Conservation (phyloP, 73 alveolate genomes). For the Paramecium sexaurelia region DNA sequence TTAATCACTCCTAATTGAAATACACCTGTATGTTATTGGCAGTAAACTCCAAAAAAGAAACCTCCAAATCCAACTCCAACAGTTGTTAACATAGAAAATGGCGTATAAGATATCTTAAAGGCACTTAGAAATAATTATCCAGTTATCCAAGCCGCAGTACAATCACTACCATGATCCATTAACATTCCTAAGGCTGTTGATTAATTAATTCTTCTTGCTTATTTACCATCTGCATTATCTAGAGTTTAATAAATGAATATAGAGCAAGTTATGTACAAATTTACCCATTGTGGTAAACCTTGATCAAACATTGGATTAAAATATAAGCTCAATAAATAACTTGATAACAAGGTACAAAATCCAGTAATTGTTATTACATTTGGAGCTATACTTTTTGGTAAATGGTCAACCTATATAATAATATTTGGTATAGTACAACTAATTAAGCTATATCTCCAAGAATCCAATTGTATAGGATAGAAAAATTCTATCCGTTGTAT, state of each 20-base stretch:
- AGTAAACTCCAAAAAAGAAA: slow-evolving; percentile 60
- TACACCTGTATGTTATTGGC: slow-evolving; percentile 53
- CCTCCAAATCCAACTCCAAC: slow-evolving; percentile 9
- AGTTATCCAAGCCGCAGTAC: slow-evolving; percentile 70
- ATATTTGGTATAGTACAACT: not conserved
- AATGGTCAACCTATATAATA: slow-evolving; percentile 17
- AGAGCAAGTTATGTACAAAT: not conserved
- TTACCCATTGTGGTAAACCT: slow-evolving; percentile 62
- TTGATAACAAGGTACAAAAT: not conserved
- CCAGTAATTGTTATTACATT: slow-evolving; percentile 56
- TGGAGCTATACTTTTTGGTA: slow-evolving; percentile 56
- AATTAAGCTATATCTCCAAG: slow-evolving; percentile 43
- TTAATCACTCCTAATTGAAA: slow-evolving; percentile 52
- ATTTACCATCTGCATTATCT: slow-evolving; percentile 79
- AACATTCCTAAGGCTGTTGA: slow-evolving; percentile 80
- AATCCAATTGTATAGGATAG: slow-evolving; percentile 51
- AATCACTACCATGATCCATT: slow-evolving; percentile 82
- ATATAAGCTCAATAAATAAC: not conserved
- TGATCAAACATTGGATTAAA: slow-evolving; percentile 50
- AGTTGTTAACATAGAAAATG: not conserved
- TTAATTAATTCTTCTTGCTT: slow-evolving; percentile 73
- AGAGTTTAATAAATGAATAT: slow-evolving; percentile 68
- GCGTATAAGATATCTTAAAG: not conserved
- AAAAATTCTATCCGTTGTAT: slow-evolving; percentile 55
- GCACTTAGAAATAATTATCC: slow-evolving; percentile 39